Evolutionary conservation across 495 filamentous ascomycete genomes (phyloP).

Genomic region (Pyrenula massariospora): DNA sequence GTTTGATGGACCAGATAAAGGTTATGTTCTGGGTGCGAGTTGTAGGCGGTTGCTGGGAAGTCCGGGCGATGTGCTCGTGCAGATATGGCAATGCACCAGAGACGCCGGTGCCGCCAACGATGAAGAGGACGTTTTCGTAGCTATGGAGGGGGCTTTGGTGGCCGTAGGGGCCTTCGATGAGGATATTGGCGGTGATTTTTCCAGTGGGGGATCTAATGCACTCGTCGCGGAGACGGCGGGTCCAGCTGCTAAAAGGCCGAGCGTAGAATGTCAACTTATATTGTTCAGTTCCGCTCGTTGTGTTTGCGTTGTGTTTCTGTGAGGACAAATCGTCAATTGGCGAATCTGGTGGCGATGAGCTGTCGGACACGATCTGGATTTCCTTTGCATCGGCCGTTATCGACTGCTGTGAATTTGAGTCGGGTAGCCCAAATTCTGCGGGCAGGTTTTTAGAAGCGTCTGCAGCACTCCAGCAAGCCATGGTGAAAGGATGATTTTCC

Average conservation of each 20-base stretch:
- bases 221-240: conserved; percentile 26
- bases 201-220: conserved; percentile 13
- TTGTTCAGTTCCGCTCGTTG: background rate
- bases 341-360: background rate
- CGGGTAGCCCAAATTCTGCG: background rate
- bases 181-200: conserved; percentile 14
- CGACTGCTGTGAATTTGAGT: background rate
- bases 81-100: conserved; percentile 43
- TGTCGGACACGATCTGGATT: background rate
- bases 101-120: conserved; percentile 50
- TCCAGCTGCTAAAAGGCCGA: conserved; percentile 38
- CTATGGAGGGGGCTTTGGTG: conserved; percentile 30
- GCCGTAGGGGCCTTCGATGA: conserved; percentile 53
- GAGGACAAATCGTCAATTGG: background rate
- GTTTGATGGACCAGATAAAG: conserved; percentile 30
- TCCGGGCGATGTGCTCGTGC: conserved; percentile 20
- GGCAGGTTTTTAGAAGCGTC: background rate
- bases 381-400: background rate
- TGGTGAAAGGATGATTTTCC: conserved; percentile 51
- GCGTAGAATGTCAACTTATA: conserved; percentile 29
- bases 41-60: conserved; percentile 4
- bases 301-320: background rate
- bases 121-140: conserved; percentile 41
- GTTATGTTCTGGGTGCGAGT: conserved; percentile 15
- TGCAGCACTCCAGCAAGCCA: conserved; percentile 29